A percentile compares a stretch with the other conserved stretches of the same genome.
These are phyloP conservation scores for Cladorrhinum sp. DNA, from an alignment of 2,329 filamentous ascomycete species.

Conservation along the genomic window DNA sequence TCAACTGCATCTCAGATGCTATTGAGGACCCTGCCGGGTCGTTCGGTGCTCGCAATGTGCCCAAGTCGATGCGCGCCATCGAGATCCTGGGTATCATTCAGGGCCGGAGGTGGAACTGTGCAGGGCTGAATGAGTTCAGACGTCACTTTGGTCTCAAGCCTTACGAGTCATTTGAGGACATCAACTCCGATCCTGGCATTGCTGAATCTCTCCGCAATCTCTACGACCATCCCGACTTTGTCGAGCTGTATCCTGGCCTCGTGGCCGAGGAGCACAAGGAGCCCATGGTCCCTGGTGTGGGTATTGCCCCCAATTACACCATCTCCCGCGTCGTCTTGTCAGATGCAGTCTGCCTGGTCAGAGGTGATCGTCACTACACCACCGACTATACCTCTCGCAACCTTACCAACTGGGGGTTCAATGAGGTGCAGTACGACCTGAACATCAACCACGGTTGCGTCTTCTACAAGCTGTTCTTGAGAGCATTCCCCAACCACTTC, in stretches of 20 bases:
- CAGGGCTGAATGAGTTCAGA: conserved; percentile 80
- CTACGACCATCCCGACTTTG: conserved; percentile 75
- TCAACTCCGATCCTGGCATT: conserved; percentile 73
- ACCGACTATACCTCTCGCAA: conserved; percentile 70
- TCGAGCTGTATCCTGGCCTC: conserved; percentile 77
- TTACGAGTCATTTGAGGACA: conserved; percentile 76
- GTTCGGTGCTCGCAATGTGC: conserved; percentile 72
- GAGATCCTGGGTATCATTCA: conserved; percentile 81
- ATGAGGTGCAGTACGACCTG: conserved; percentile 69
- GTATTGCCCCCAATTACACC: conserved; percentile 72
- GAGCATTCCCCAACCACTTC: conserved; percentile 79
- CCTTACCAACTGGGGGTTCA: conserved; percentile 82
- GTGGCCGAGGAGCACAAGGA: conserved; percentile 73
- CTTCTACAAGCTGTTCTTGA: conserved; percentile 79
- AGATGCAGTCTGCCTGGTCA: conserved; percentile 74
- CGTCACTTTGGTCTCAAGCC: conserved; percentile 75
- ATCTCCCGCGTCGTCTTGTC: conserved; percentile 74
- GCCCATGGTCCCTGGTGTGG: conserved; percentile 70
- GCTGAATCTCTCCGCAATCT: conserved; percentile 63
- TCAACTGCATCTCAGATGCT: conserved; percentile 63
- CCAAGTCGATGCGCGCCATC: conserved; percentile 68
- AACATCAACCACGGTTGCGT: conserved; percentile 77
- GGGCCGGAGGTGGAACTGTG: conserved; percentile 72
- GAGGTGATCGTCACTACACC: conserved; percentile 77
- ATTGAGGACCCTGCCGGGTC: conserved; percentile 75